Conservation (phyloP, 2,329 filamentous ascomycete species). For the Paecilomyces niveus region DNA sequence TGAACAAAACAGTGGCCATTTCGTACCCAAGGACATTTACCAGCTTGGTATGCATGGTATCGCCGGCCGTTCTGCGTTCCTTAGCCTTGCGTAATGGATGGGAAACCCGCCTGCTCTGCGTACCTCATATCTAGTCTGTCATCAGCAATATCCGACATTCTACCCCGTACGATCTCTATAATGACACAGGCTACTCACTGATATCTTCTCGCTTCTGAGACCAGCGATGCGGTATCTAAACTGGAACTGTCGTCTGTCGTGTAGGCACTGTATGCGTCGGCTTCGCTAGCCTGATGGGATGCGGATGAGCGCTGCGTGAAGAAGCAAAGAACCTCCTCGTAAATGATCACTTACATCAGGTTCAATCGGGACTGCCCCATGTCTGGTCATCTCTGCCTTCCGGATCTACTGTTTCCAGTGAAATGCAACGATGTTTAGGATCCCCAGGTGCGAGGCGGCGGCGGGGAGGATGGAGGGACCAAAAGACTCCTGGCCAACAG, state of each 20-base stretch:
- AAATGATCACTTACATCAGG: neutral
- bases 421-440: neutral
- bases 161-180: neutral
- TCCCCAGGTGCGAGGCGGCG: neutral
- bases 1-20: neutral
- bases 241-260: neutral
- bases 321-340: neutral
- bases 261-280: neutral
- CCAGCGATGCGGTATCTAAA: neutral
- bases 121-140: neutral
- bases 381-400: neutral
- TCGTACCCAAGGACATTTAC: slow-evolving; percentile 8
- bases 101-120: neutral
- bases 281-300: neutral
- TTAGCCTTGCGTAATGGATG: neutral
- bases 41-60: slow-evolving; percentile 15
- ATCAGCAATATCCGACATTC: neutral
- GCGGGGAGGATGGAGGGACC: neutral
- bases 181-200: neutral
- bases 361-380: neutral
- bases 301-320: neutral
- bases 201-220: neutral
- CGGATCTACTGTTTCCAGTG: neutral
- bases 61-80: slow-evolving; percentile 11
- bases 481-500: neutral